Evolutionary conservation across 2,329 filamentous ascomycete species (phyloP), one percentile per base, ranked within the genome.

Genomic region (Fusarium beomiforme): DNA sequence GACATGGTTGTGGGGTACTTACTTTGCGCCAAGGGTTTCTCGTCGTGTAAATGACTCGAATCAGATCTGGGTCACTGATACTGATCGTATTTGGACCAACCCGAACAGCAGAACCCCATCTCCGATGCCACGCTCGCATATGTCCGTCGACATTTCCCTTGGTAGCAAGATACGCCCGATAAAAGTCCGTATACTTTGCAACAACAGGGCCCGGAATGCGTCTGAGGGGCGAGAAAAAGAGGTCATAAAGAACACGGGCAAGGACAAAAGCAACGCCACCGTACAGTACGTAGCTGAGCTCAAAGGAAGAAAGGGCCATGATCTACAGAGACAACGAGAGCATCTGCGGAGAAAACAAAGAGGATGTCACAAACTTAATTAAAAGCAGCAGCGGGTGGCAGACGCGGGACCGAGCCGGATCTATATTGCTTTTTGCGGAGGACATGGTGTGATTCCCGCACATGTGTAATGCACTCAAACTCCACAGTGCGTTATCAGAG

Each of bases 21-120:
- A 72, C 69, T 46, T 71, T 71, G 23, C 69, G 41, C 69, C 69
- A 71, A 5, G 69, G 69, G 19, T 72, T 70, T 43, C 63, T 59
- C 1, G 69, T 67, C 0, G 53, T 71, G 21, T 71, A 71, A 9
- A 72, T 71, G 9, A 70, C 69, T 29, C 47, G 36, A 19, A 71
- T 72, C n/a, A 71, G 24, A 24, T 72, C 57, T 7, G 69, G 69
- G 19, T 71, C 65, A 47, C 69, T 63, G 8, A 71, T 72, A 39
- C 69, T 71, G 21, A 71, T 42, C 2, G 69, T 65, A 57, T 70
- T 70, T 21, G 69, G 69, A 3, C 69, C 69, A 24, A 72, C 65
- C 7, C 69, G 56, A 4, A 71, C 69, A 8, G 69, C 65, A 49
- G 46, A 24, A 6, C 69, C 69, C 69, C 65, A 71, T 71, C 24